Percentiles rank a stretch among this genome's conserved stretches.
Evolutionary conservation across 306 rosid genomes (phyloP).

Genomic region (Citrullus colocynthis): DNA sequence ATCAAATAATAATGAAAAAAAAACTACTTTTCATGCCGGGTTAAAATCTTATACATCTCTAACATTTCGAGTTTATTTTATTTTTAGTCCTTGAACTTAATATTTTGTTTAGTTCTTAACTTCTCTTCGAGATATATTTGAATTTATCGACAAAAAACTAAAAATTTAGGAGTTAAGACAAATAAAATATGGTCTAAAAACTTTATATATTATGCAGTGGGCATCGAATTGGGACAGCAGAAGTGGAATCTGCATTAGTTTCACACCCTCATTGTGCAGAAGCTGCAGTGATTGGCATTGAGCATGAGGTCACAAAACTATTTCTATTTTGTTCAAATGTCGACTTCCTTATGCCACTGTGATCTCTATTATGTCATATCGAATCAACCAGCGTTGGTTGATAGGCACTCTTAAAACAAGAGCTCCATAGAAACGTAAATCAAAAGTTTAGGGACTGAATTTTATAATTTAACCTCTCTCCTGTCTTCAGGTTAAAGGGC

Average conservation of each 20-base stretch:
- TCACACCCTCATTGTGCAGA: conserved; percentile 80
- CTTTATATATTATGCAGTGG: conserved; percentile 43
- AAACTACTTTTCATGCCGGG: no score
- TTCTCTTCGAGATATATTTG: no score
- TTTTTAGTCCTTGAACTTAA: no score
- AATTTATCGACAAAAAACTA: background rate
- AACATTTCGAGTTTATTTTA: no score
- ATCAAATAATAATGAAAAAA: no score
- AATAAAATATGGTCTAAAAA: background rate
- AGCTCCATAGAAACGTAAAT: background rate
- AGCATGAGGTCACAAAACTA: conserved; percentile 52
- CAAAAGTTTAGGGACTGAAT: background rate
- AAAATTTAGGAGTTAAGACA: background rate
- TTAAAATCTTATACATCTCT: no score
- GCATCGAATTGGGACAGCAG: conserved; percentile 99
- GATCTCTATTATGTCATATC: background rate
- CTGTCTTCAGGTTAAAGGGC: conserved; percentile 72
- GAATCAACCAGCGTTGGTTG: background rate
- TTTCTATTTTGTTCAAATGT: background rate
- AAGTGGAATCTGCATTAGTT: conserved; percentile 93
- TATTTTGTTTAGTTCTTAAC: background rate
- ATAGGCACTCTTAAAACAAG: background rate
- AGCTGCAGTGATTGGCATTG: conserved; percentile 97
- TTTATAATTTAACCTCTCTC: background rate
- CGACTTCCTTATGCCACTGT: background rate